A percentile compares a stretch with the other conserved stretches of the same genome.
Conservation (phyloP, 768 basidiomycete species). For the Leccinum subgranulosum region DNA sequence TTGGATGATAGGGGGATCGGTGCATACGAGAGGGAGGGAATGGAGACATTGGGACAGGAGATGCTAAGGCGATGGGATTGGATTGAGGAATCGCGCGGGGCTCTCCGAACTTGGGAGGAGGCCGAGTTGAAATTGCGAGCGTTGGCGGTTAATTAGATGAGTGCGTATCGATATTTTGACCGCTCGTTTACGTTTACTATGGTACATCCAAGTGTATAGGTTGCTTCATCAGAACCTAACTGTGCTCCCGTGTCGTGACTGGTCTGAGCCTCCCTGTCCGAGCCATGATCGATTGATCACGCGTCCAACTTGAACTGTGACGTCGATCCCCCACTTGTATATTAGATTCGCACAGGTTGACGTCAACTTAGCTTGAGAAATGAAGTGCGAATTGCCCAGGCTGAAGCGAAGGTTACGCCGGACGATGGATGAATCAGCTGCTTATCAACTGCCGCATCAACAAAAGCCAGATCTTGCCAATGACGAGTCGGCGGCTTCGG, state of each 20-base stretch:
- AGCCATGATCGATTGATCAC: no score
- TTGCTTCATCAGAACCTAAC: no score
- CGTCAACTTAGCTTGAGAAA: neutral
- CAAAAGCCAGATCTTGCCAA: no score
- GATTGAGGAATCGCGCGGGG: conserved; percentile 6
- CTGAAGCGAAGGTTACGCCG: conserved; percentile 9
- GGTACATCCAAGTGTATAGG: neutral
- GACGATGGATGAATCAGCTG: no score
- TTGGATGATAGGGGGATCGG: conserved; percentile 7
- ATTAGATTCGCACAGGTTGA: no score
- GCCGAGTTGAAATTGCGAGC: conserved; percentile 12
- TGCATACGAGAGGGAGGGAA: conserved; percentile 14
- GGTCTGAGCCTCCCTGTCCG: no score
- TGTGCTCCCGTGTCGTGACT: no score
- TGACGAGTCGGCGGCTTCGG: no score
- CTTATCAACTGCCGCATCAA: no score
- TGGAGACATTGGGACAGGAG: conserved; percentile 13
- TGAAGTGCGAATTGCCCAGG: conserved; percentile 27
- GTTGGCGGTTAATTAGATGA: neutral
- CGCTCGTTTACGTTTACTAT: neutral
- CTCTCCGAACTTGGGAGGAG: conserved; percentile 14
- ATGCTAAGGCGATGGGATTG: conserved; percentile 16
- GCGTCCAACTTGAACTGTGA: no score
- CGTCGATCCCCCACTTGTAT: no score
- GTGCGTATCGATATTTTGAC: neutral